Evolutionary conservation across 108 stramenopile species (phyloP), one percentile per base, ranked within the genome.

Genomic region (Nitzschia putrida): DNA sequence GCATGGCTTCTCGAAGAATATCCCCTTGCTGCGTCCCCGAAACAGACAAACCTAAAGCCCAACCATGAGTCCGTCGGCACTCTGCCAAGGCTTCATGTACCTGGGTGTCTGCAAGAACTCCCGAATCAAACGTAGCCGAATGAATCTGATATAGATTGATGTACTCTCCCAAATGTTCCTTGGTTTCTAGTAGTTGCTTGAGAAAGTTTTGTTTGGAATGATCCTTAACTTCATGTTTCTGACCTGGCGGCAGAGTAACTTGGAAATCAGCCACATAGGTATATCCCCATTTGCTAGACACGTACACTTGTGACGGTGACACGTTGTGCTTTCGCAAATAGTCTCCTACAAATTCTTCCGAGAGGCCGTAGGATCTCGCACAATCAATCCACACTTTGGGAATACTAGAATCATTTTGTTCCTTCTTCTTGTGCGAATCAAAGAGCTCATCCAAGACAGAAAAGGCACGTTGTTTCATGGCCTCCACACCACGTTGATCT

Each of bases 201-300:
- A 84, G 52, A 67, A 89, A 88, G 63, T 91, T 86, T 38, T 80
- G 83, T 20, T 77, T 57, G 5, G 87, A 88, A 73, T 92, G 91
- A 75, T 92, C 88, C 61, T 92, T 92, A 0, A 92, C 79, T 68
- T 92, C 91, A 66, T 92, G 91, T 8, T 86, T 83, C 53, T 61
- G 76, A 34, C 88, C 86, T 3, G 47, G 73, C n/a, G 61, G 77
- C 20, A 91, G 60, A 37, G 75, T 49, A 0, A 90, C 85, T 14
- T 84, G 80, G 78, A 85, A 90, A 69, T 90, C 85, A 0, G 89
- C 89, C 50, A 90, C 89, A 68, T 90, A 90, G 0, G 76, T 85
- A 64, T 92, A 92, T 13, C 88, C 91, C 88, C 91, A 92, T 64
- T 92, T 92, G 59, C 73, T 76, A 26, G 72, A 75, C 12, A 87